A percentile compares a stretch with the other conserved stretches of the same genome.
These are phyloP conservation scores for Aphanomyces cochlioides DNA, from an alignment of 352 stramenopile genomes.

Conservation along the genomic window DNA sequence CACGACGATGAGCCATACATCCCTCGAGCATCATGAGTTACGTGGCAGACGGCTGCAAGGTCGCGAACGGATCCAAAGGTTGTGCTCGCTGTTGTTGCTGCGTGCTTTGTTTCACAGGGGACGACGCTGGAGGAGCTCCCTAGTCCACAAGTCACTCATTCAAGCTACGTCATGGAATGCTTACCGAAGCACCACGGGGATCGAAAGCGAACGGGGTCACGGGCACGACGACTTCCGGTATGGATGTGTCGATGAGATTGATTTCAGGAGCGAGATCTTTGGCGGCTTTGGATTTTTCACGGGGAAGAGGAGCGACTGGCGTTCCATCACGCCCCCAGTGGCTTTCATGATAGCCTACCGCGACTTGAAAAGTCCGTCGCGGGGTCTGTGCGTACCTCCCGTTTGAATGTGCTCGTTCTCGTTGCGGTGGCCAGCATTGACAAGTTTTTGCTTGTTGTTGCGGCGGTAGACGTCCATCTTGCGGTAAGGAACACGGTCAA, in stretches of 20 bases:
- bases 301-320: background rate
- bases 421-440: slow-evolving; percentile 19
- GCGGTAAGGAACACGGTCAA: slow-evolving; percentile 73
- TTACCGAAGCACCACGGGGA: slow-evolving; percentile 28
- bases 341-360: slow-evolving; percentile 12
- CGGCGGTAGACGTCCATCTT: slow-evolving; percentile 79
- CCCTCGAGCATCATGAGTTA: too few relatives aligned
- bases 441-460: slow-evolving; percentile 52
- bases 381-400: background rate
- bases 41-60: background rate
- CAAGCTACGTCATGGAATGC: background rate
- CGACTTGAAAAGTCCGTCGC: background rate
- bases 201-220: slow-evolving; percentile 73
- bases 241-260: slow-evolving; percentile 74
- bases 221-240: slow-evolving; percentile 52
- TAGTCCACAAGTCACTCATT: background rate
- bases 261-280: slow-evolving; percentile 42
- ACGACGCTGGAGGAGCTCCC: background rate
- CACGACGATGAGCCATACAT: too few relatives aligned
- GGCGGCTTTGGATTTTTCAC: background rate
- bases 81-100: slow-evolving; percentile 6
- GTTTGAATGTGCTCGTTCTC: too few relatives aligned
- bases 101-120: background rate
- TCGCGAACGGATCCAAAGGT: slow-evolving; percentile 9
- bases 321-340: slow-evolving; percentile 24